Base-by-base conservation (phyloP, 306 rosid genomes). In the Quercus bicolor region DNA sequence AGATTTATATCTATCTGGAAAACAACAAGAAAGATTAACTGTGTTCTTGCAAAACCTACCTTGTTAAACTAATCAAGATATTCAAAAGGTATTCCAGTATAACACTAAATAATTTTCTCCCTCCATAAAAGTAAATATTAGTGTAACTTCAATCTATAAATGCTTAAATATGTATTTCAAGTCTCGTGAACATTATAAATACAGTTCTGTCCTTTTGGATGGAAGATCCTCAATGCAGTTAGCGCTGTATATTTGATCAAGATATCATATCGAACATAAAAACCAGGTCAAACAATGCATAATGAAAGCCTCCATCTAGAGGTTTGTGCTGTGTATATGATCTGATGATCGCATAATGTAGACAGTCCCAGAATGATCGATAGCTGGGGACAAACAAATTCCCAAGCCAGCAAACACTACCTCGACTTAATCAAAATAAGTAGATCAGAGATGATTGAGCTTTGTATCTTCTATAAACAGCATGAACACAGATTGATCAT, bases 1-100 rank as follows among this genome's bases (percentile, higher is more conserved):
- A 43, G 90, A 90, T 75, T 95, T 88, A 85, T 95, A 95, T 26
- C 77, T 76, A 90, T 91, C 99, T 95, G 87, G 75, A 52, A 72
- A 88, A 37, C 16, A 56, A 21, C 9, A 34, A 34, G 40, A 40
- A 74, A 55, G 33, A 19, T 81, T 53, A 72, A 20, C 72, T 8
- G 34, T 34, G 73, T 80, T 24, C 53, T 40, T 57, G 56, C 71
- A 37, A 59, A 28, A 64, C 61, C 59, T 7, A 72, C 62, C 48
- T 29, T 75, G 16, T 48, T 70, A 65, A 74, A 4, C 16, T 19
- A 40, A 40, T 1, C 4, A 72, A 14, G 37, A 53, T 28, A 68
- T 45, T 68, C 52, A 6, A 7, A 48, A 43, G 33, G 16, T 14
- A 40, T 40, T 34, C 40, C 40, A 34, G 12, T 53, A 33, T 5